These are phyloP conservation scores for Sarcodon aspratus DNA, from an alignment of 768 basidiomycete genomes.

Conservation along the genomic window DNA sequence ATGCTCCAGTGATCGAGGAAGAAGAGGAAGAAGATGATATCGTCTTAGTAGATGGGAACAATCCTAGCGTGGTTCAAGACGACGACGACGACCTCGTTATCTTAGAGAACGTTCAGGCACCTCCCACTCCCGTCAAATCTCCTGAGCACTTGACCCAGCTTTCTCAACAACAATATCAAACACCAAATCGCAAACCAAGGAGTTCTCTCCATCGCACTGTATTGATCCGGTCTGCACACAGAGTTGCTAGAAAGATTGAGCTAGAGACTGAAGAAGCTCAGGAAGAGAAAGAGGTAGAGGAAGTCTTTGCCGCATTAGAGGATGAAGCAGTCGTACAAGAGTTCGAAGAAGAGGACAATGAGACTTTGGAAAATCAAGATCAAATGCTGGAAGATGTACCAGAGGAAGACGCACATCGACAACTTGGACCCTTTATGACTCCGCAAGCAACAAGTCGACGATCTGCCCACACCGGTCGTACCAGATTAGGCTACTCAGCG, in stretches of 20 bases:
- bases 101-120: slow-evolving; percentile 43
- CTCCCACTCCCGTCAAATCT: slow-evolving; percentile 1
- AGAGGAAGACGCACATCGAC: slow-evolving; percentile 5
- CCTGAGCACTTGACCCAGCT: slow-evolving; percentile 5
- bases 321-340: slow-evolving; percentile 11
- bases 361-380: slow-evolving; percentile 13
- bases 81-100: slow-evolving; percentile 57
- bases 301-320: slow-evolving; percentile 5
- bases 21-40: slow-evolving; percentile 31
- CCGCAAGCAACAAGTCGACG: slow-evolving; percentile 30
- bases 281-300: slow-evolving; percentile 43
- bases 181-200: slow-evolving; percentile 17
- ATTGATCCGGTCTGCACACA: slow-evolving; percentile 57
- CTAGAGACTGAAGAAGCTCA: slow-evolving; percentile 38
- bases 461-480: neutral
- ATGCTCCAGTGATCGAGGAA: slow-evolving; percentile 11
- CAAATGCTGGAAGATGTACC: slow-evolving; percentile 4
- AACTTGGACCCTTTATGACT: slow-evolving; percentile 39
- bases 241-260: slow-evolving; percentile 40
- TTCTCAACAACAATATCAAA: slow-evolving; percentile 12
- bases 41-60: slow-evolving; percentile 52
- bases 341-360: slow-evolving; percentile 7
- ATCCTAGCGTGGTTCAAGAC: slow-evolving; percentile 60
- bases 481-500: slow-evolving; percentile 6
- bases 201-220: slow-evolving; percentile 58